phyloP scores from a whole-genome alignment of 169 alveolate genomes.

The Plasmodium berghei region DNA sequence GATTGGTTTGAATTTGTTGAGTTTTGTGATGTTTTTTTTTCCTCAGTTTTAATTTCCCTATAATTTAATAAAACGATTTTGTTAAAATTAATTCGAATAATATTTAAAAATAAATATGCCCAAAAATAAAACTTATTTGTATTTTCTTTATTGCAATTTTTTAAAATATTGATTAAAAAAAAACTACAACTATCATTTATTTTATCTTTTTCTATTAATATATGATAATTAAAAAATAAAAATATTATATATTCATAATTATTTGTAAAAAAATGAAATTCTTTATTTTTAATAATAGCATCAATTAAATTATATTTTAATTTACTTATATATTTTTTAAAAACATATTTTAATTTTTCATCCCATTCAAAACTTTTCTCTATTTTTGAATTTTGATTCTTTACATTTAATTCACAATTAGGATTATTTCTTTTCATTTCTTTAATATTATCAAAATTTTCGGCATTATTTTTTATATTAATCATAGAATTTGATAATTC shows the following conservation, averaged over 20 bases:
- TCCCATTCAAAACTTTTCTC: slow-evolving; percentile 4
- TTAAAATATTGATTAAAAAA: slow-evolving; percentile 22
- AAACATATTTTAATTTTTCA: not conserved
- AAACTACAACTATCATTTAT: slow-evolving; percentile 14
- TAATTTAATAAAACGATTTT: not conserved
- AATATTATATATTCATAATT: slow-evolving; percentile 45
- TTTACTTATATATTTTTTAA: slow-evolving; percentile 17
- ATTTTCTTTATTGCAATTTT: slow-evolving; percentile 34
- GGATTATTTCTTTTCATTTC: not conserved
- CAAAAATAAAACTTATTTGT: slow-evolving; percentile 63
- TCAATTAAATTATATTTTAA: slow-evolving; percentile 31
- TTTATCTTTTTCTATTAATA: slow-evolving; percentile 13
- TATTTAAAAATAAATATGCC: slow-evolving; percentile 34
- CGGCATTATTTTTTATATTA: too few relatives aligned
- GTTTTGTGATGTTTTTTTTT: too few relatives aligned
- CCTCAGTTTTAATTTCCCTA: not conserved
- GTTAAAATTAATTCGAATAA: slow-evolving; percentile 38
- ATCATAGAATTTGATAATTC: too few relatives aligned
- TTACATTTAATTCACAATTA: not conserved
- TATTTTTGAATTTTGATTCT: not conserved
- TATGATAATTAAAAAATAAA: slow-evolving; percentile 58
- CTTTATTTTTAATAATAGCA: slow-evolving; percentile 42
- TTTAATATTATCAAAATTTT: too few relatives aligned
- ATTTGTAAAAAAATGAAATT: slow-evolving; percentile 31
- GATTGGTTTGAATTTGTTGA: too few relatives aligned